Evolutionary conservation across 257 asterid species (phyloP).

Genomic region (Anisodus acutangulus): DNA sequence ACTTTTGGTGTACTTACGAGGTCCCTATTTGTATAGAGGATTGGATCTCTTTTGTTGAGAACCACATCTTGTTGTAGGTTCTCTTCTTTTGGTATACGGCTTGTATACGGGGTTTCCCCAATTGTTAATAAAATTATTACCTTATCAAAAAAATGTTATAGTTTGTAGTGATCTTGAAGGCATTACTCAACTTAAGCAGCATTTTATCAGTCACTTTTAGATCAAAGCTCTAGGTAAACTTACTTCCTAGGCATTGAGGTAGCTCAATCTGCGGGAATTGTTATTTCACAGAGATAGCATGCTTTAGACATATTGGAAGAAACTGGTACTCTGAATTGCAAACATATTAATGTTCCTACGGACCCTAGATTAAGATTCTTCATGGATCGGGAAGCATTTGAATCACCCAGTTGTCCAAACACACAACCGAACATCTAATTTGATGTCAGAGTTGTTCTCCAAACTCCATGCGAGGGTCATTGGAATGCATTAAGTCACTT

Average conservation of each 20-base stretch:
- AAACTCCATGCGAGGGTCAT: too few relatives aligned
- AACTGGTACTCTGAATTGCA: background rate
- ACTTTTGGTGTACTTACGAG: too few relatives aligned
- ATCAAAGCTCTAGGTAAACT: background rate
- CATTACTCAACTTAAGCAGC: background rate
- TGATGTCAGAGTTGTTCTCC: too few relatives aligned
- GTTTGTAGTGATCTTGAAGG: background rate
- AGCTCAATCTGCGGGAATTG: background rate
- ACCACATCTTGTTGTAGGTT: too few relatives aligned
- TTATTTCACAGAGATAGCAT: background rate
- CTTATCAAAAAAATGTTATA: background rate
- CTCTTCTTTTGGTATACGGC: too few relatives aligned
- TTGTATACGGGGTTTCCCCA: too few relatives aligned
- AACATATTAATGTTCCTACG: constrained; percentile 19
- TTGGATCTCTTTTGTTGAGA: too few relatives aligned
- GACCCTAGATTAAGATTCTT: background rate
- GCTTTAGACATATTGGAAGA: background rate
- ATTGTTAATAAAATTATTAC: too few relatives aligned
- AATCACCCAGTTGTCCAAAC: too few relatives aligned
- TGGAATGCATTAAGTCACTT: too few relatives aligned
- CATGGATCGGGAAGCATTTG: background rate
- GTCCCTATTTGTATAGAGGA: too few relatives aligned
- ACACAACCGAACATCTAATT: too few relatives aligned
- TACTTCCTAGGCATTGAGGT: constrained; percentile 22
- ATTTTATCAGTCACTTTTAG: background rate